These are phyloP conservation scores for Clonostachys rosea DNA, from an alignment of 2,329 filamentous ascomycete genomes.

Conservation along the genomic window DNA sequence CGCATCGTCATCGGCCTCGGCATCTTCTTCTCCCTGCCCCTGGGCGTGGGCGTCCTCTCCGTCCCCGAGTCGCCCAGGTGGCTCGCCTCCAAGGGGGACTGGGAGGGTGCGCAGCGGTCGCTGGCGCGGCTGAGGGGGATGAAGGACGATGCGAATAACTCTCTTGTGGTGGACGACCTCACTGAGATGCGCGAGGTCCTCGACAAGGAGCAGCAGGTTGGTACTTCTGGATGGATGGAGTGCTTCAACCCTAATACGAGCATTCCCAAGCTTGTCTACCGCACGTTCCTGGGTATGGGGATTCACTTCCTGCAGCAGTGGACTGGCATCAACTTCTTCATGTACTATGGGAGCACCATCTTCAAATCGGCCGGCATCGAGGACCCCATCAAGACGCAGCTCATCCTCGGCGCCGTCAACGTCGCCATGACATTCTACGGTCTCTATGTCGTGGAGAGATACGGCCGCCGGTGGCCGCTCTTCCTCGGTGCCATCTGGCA, in stretches of 20 bases:
- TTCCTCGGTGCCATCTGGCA: conserved; percentile 66
- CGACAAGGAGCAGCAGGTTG: conserved; percentile 35
- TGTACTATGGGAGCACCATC: conserved; percentile 64
- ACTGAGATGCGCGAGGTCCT: conserved; percentile 45
- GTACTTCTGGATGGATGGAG: conserved; percentile 48
- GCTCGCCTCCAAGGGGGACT: conserved; percentile 40
- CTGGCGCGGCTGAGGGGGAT: conserved; percentile 48
- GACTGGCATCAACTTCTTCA: conserved; percentile 55
- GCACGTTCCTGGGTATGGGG: conserved; percentile 56
- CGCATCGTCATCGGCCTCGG: conserved; percentile 56
- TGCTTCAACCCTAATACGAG: conserved; percentile 52
- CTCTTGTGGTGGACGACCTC: conserved; percentile 45
- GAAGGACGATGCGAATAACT: conserved; percentile 36
- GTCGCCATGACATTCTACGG: conserved; percentile 63
- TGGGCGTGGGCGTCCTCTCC: conserved; percentile 46
- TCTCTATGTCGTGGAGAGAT: conserved; percentile 64
- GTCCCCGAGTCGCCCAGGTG: conserved; percentile 55
- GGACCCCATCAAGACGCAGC: conserved; percentile 62
- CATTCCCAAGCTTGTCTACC: conserved; percentile 56
- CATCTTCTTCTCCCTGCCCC: conserved; percentile 45
- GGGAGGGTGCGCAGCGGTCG: conserved; percentile 42
- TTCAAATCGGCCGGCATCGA: conserved; percentile 62
- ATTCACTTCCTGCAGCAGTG: conserved; percentile 67
- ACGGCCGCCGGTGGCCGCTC: conserved; percentile 61
- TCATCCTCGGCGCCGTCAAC: conserved; percentile 66